phyloP scores from a whole-genome alignment of 768 basidiomycete species.

The Leccinum subgranulosum region DNA sequence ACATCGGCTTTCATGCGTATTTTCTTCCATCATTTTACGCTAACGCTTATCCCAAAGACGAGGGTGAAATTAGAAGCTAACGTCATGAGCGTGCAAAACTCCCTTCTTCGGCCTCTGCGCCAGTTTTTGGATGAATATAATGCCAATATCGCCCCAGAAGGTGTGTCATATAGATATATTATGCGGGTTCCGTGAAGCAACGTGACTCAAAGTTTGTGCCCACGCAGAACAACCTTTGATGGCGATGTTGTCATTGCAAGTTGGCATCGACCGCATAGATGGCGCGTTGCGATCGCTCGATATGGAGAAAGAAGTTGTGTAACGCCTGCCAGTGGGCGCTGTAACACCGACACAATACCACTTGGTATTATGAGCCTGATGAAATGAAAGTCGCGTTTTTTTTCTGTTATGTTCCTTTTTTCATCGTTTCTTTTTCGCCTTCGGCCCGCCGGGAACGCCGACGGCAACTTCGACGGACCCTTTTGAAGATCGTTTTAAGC shows the following conservation, averaged over 20 bases:
- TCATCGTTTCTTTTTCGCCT: not conserved
- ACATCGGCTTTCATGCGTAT: not conserved
- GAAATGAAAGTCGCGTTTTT: slow-evolving; percentile 10
- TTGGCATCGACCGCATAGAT: slow-evolving; percentile 50
- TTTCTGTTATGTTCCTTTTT: not conserved
- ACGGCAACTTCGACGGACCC: not conserved
- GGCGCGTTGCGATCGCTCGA: slow-evolving; percentile 30
- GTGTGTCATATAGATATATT: slow-evolving; percentile 17
- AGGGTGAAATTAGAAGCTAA: slow-evolving; percentile 46
- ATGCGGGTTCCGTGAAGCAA: not conserved
- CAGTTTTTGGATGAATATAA: slow-evolving; percentile 34
- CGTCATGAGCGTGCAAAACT: slow-evolving; percentile 41
- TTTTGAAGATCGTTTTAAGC: slow-evolving; percentile 3
- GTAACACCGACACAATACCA: not conserved
- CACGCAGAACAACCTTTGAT: slow-evolving; percentile 27
- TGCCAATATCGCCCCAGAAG: slow-evolving; percentile 18
- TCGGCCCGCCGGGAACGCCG: not conserved
- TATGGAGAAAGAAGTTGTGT: not conserved
- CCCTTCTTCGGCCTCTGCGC: slow-evolving; percentile 45
- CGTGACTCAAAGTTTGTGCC: slow-evolving; percentile 1
- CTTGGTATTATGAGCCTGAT: not conserved
- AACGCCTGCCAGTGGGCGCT: not conserved
- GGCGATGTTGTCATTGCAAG: slow-evolving; percentile 39
- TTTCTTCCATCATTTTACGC: not conserved
- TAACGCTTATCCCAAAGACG: slow-evolving; percentile 37